Conservation (phyloP, 2,329 filamentous ascomycete genomes). For the Monilinia vaccinii-corymbosi region DNA sequence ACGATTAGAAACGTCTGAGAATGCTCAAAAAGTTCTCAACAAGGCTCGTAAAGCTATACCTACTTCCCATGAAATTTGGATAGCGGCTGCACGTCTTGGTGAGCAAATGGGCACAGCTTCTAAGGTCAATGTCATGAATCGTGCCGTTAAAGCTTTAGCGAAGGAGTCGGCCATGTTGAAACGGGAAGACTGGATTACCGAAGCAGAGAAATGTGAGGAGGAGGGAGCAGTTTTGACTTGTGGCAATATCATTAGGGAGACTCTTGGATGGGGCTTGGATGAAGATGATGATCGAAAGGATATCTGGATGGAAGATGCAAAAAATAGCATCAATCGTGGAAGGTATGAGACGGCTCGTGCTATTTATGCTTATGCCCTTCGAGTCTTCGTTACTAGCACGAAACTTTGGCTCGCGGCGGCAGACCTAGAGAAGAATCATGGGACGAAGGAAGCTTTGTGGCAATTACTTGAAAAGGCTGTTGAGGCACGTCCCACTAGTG, state of each 20-base stretch:
- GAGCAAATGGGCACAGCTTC: slow-evolving; percentile 73
- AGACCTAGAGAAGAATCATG: slow-evolving; percentile 85
- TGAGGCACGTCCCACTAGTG: slow-evolving; percentile 83
- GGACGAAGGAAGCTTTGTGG: slow-evolving; percentile 73
- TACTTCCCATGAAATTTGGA: slow-evolving; percentile 92
- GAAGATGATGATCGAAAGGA: slow-evolving; percentile 96
- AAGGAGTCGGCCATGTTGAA: slow-evolving; percentile 95
- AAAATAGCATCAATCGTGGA: slow-evolving; percentile 67
- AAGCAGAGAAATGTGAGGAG: slow-evolving; percentile 90
- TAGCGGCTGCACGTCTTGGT: slow-evolving; percentile 83
- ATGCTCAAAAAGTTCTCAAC: slow-evolving; percentile 92
- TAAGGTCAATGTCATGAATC: slow-evolving; percentile 88
- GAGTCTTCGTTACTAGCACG: slow-evolving; percentile 80
- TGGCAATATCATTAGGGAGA: slow-evolving; percentile 82
- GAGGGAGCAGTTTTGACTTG: slow-evolving; percentile 84
- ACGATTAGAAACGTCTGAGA: slow-evolving; percentile 77
- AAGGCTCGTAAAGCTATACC: slow-evolving; percentile 89
- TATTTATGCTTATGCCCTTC: slow-evolving; percentile 84
- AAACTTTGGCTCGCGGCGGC: slow-evolving; percentile 86
- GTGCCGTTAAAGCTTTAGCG: slow-evolving; percentile 77
- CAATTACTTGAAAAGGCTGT: slow-evolving; percentile 86
- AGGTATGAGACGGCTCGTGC: slow-evolving; percentile 85
- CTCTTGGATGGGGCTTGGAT: slow-evolving; percentile 84
- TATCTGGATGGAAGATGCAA: slow-evolving; percentile 91
- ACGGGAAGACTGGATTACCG: slow-evolving; percentile 91